These are phyloP conservation scores for Protomyces macrosporus DNA, from an alignment of 1,139 yeast species.

Conservation along the genomic window DNA sequence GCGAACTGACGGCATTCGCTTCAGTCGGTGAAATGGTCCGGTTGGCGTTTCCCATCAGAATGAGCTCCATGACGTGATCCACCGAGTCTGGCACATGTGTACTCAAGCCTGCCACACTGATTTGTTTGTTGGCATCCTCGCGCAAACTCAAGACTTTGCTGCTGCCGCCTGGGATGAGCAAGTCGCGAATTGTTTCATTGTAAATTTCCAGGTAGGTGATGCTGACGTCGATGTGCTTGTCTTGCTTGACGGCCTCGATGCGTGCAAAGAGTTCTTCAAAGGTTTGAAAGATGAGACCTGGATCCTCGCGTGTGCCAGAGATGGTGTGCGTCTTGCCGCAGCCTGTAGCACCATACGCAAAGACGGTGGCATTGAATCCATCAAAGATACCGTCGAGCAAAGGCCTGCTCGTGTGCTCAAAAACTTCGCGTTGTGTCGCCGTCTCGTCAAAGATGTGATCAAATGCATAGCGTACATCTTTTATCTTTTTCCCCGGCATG, in stretches of 20 bases:
- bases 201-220: constrained; percentile 83
- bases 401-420: constrained; percentile 54
- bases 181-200: constrained; percentile 77
- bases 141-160: constrained; percentile 49
- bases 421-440: constrained; percentile 52
- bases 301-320: constrained; percentile 59
- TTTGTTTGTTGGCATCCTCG: constrained; percentile 64
- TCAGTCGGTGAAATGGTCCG: constrained; percentile 86
- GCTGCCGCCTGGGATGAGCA: constrained; percentile 49
- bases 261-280: constrained; percentile 59
- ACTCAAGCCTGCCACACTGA: constrained; percentile 69
- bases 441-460: constrained; percentile 62
- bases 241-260: constrained; percentile 40
- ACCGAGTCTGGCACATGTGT: constrained; percentile 44
- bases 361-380: constrained; percentile 85
- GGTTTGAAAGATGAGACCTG: constrained; percentile 75
- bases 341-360: constrained; percentile 97
- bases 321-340: constrained; percentile 96
- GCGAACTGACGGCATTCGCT: constrained; percentile 71
- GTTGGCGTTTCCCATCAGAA: constrained; percentile 64
- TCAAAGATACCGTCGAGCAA: constrained; percentile 63
- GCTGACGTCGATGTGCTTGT: constrained; percentile 45
- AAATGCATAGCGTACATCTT: constrained; percentile 42
- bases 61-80: constrained; percentile 56
- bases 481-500: constrained; percentile 37